Evolutionary conservation across 768 basidiomycete genomes (phyloP).

Genomic region (Trametes cingulata): DNA sequence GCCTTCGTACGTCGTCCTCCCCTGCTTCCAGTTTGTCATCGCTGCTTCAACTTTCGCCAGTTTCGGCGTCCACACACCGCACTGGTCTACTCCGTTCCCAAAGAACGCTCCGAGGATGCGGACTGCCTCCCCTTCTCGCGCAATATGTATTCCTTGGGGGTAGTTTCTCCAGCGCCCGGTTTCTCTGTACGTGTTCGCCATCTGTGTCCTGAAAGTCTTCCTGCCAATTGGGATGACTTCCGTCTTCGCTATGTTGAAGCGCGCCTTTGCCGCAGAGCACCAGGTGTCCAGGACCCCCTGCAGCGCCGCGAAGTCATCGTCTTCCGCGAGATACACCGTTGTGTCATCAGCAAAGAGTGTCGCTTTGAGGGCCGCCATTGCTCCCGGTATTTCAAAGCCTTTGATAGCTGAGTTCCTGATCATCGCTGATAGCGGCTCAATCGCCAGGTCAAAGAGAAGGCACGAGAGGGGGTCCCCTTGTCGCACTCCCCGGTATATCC

Average conservation of each 20-base stretch:
- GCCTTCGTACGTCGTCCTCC: background rate
- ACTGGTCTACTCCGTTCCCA: slow-evolving; percentile 19
- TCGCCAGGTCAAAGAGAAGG: too few relatives aligned
- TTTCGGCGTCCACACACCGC: too few relatives aligned
- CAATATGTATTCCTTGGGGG: background rate
- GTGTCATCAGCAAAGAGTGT: slow-evolving; percentile 35
- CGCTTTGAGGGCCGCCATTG: slow-evolving; percentile 9
- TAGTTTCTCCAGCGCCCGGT: background rate
- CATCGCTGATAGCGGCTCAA: slow-evolving; percentile 31
- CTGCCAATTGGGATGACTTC: too few relatives aligned
- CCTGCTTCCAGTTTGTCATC: slow-evolving; percentile 1
- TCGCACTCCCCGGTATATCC: slow-evolving; percentile 34
- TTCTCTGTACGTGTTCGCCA: background rate
- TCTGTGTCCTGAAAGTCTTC: slow-evolving; percentile 15
- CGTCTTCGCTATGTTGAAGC: slow-evolving; percentile 44
- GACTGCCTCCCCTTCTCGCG: background rate
- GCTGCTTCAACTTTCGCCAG: slow-evolving; percentile 2
- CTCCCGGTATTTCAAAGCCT: slow-evolving; percentile 24
- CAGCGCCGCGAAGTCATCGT: too few relatives aligned
- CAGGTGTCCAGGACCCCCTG: slow-evolving; percentile 35
- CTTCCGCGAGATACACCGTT: too few relatives aligned
- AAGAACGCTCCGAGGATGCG: slow-evolving; percentile 22
- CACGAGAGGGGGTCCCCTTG: slow-evolving; percentile 44
- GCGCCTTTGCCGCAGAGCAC: slow-evolving; percentile 43
- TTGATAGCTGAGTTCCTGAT: slow-evolving; percentile 20